These are phyloP conservation scores for Entophlyctis luteolus DNA, from an alignment of 192 early-diverging fungal genomes.

Conservation along the genomic window DNA sequence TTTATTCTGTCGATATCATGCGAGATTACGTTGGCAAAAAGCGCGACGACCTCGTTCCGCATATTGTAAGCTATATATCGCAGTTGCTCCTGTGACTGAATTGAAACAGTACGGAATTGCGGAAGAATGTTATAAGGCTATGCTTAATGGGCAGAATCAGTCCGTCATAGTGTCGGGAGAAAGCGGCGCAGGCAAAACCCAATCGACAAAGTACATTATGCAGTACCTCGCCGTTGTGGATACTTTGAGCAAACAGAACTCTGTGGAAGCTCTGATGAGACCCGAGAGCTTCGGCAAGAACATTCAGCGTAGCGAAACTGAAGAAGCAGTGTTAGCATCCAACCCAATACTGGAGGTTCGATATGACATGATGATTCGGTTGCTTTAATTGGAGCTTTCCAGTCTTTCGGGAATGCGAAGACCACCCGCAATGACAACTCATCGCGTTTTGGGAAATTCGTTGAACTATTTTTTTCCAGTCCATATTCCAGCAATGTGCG, in stretches of 20 bases:
- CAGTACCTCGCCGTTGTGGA: constrained; percentile 64
- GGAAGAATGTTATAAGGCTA: constrained; percentile 86
- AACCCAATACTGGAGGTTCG: constrained; percentile 85
- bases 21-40: constrained; percentile 75
- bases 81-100: neutral
- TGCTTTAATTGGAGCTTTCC: neutral
- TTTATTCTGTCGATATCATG: constrained; percentile 82
- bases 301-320: constrained; percentile 26
- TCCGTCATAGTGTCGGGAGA: constrained; percentile 92
- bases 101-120: constrained; percentile 74
- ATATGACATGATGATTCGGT: neutral
- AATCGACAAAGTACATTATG: constrained; percentile 89
- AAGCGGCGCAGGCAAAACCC: constrained; percentile 90
- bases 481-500: constrained; percentile 39
- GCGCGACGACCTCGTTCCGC: constrained; percentile 82
- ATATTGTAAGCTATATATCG: constrained; percentile 47
- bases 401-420: constrained; percentile 90
- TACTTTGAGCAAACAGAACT: constrained; percentile 26
- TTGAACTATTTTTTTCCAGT: constrained; percentile 53
- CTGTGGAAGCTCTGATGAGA: constrained; percentile 17
- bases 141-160: constrained; percentile 86
- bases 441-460: constrained; percentile 91
- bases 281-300: constrained; percentile 6
- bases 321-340: constrained; percentile 57
- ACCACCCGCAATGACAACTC: constrained; percentile 93